Conservation (phyloP, 1,139 yeast genomes). For the Pichia sp. region DNA sequence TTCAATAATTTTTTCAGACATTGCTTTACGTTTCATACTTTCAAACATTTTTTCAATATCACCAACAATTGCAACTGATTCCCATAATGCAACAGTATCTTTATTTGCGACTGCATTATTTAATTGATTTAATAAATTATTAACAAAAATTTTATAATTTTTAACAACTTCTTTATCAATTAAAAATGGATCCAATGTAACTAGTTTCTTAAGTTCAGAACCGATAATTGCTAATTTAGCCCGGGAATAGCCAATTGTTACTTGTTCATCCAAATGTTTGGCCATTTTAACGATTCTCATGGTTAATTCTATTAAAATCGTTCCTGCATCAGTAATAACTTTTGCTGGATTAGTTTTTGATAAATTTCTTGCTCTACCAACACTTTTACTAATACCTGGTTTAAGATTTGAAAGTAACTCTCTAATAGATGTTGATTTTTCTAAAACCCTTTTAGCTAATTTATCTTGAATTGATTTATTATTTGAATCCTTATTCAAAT, state of each 20-base stretch:
- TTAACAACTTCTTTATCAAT: constrained; percentile 14
- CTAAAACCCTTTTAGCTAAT: constrained; percentile 43
- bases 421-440: constrained; percentile 30
- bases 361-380: constrained; percentile 37
- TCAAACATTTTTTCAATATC: constrained; percentile 63
- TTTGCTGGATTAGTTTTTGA: constrained; percentile 35
- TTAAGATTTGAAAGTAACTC: constrained; percentile 2
- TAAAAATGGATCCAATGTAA: constrained; percentile 28
- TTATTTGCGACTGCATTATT: constrained; percentile 43
- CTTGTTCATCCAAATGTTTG: constrained; percentile 41
- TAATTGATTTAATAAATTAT: constrained; percentile 45
- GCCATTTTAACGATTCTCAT: constrained; percentile 45
- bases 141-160: constrained; percentile 47
- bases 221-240: constrained; percentile 53
- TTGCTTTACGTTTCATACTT: constrained; percentile 25
- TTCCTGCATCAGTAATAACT: constrained; percentile 52
- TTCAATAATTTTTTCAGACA: not conserved
- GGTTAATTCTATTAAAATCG: constrained; percentile 45
- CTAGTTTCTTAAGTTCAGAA: constrained; percentile 43
- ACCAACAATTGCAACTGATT: constrained; percentile 52
- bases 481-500: constrained; percentile 26
- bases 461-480: constrained; percentile 36
- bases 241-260: constrained; percentile 50
- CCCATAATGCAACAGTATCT: constrained; percentile 47
- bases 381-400: constrained; percentile 18